These are phyloP conservation scores for Andalucia godoyi DNA, from an alignment of 78 protist species.

Conservation along the genomic window DNA sequence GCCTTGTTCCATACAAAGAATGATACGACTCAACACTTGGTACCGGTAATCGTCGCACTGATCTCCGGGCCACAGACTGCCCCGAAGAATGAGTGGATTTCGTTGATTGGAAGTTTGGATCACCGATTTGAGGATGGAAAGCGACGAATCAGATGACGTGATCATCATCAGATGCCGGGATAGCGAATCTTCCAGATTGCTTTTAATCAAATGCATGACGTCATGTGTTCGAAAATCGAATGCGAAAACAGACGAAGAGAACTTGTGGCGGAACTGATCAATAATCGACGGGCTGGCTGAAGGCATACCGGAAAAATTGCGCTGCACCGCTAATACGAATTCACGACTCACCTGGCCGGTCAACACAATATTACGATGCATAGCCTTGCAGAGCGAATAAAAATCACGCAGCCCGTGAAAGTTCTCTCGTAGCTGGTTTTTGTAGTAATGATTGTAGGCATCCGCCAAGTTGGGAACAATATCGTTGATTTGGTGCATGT, in stretches of 20 bases:
- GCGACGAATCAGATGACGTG: slow-evolving; percentile 12
- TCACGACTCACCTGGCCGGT: background rate
- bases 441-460: slow-evolving; percentile 9
- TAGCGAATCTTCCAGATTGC: slow-evolving; percentile 7
- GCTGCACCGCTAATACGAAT: background rate
- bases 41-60: background rate
- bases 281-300: background rate
- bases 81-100: slow-evolving; percentile 5
- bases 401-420: slow-evolving; percentile 48
- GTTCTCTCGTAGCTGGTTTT: slow-evolving; percentile 4
- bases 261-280: background rate
- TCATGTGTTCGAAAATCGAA: background rate
- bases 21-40: slow-evolving; percentile 5
- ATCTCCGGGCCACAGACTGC: slow-evolving; percentile 16
- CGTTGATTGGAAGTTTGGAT: background rate
- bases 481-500: background rate
- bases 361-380: background rate
- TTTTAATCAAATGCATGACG: background rate
- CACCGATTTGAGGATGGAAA: background rate
- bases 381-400: slow-evolving; percentile 2
- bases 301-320: background rate
- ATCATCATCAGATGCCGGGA: slow-evolving; percentile 38
- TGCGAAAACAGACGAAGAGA: background rate
- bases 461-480: background rate
- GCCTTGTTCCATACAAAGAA: slow-evolving; percentile 24